Evolutionary conservation across 1,139 yeast genomes (phyloP).

Genomic region (Barnettozyma hawaiiensis): DNA sequence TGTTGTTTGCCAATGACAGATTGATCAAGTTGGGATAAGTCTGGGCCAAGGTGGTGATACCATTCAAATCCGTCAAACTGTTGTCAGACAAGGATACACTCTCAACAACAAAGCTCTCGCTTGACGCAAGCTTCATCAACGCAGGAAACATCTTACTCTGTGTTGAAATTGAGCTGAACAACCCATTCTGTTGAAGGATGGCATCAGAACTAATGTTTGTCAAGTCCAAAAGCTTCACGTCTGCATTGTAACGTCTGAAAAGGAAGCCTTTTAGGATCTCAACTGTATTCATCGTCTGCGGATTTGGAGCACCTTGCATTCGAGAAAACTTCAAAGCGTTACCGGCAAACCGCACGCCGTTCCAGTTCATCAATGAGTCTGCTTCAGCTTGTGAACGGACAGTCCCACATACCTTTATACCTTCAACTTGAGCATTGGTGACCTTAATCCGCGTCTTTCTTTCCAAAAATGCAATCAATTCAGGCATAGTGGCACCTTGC

Average conservation of each 20-base stretch:
- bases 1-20: slow-evolving; percentile 74
- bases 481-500: slow-evolving; percentile 73
- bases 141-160: slow-evolving; percentile 88
- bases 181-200: slow-evolving; percentile 53
- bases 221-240: slow-evolving; percentile 62
- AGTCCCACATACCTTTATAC: slow-evolving; percentile 46
- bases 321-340: slow-evolving; percentile 49
- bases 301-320: slow-evolving; percentile 18
- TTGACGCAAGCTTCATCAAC: slow-evolving; percentile 71
- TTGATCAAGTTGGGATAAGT: slow-evolving; percentile 73
- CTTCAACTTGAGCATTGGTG: slow-evolving; percentile 41
- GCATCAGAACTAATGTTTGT: slow-evolving; percentile 66
- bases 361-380: slow-evolving; percentile 51
- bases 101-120: slow-evolving; percentile 45
- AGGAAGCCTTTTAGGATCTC: slow-evolving; percentile 59
- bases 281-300: slow-evolving; percentile 41
- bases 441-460: slow-evolving; percentile 60
- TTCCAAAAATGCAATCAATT: slow-evolving; percentile 60
- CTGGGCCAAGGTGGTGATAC: slow-evolving; percentile 62
- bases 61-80: slow-evolving; percentile 54
- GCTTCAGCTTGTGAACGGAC: slow-evolving; percentile 56
- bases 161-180: slow-evolving; percentile 52
- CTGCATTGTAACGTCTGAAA: slow-evolving; percentile 59
- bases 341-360: slow-evolving; percentile 82
- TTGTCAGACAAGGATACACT: slow-evolving; percentile 76